These are phyloP conservation scores for Helotiales sp. DNA, from an alignment of 2,329 filamentous ascomycete species.

Conservation along the genomic window DNA sequence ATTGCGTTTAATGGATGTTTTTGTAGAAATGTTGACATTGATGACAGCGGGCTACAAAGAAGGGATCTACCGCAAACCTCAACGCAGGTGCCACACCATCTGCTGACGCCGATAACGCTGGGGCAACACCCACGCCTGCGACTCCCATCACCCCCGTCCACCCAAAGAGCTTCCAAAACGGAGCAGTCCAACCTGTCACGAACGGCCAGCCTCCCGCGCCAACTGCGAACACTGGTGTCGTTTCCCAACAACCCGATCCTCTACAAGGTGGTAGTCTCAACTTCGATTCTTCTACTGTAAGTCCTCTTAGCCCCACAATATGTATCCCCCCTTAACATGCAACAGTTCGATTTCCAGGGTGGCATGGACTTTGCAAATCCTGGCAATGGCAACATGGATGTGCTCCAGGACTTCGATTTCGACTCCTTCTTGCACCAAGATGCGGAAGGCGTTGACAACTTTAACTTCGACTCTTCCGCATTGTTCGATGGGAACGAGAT, in stretches of 20 bases:
- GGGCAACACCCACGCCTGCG: constrained; percentile 63
- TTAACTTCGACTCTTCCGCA: constrained; percentile 58
- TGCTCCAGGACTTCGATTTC: constrained; percentile 70
- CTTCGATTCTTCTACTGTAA: constrained; percentile 45
- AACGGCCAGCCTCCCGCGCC: constrained; percentile 49
- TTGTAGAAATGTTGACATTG: constrained; percentile 45
- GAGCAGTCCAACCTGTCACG: constrained; percentile 48
- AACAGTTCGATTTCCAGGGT: constrained; percentile 38
- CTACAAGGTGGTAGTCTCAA: constrained; percentile 56
- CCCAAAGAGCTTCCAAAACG: constrained; percentile 54
- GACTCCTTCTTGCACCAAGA: constrained; percentile 69
- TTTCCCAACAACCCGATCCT: constrained; percentile 53
- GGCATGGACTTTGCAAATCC: constrained; percentile 62
- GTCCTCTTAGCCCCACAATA: constrained; percentile 5
- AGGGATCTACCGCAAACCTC: constrained; percentile 64
- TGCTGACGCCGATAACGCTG: constrained; percentile 62
- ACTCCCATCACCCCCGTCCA: constrained; percentile 68
- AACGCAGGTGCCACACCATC: constrained; percentile 61
- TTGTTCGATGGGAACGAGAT: constrained; percentile 66
- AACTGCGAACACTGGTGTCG: constrained; percentile 48
- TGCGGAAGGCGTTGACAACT: constrained; percentile 52
- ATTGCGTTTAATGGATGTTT: constrained; percentile 42
- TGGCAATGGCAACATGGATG: constrained; percentile 55
- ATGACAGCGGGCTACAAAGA: constrained; percentile 52
- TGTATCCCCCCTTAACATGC: constrained; percentile 26